These are phyloP conservation scores for Porcisia hertigi DNA, from an alignment of 208 protist genomes.

Conservation along the genomic window DNA sequence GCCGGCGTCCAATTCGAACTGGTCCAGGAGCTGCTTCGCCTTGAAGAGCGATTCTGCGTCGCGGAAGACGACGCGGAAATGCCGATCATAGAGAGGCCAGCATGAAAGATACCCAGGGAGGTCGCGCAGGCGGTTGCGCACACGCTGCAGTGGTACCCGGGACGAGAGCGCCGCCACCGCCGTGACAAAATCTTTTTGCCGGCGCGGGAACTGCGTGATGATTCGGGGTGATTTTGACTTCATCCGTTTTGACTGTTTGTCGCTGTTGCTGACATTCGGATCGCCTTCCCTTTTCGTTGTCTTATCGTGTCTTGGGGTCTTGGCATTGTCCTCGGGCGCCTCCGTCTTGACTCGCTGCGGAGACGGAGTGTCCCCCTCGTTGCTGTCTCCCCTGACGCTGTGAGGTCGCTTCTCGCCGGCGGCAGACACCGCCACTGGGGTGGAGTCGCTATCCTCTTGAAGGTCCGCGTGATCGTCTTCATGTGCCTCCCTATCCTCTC, in stretches of 20 bases:
- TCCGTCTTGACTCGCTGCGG: conserved; percentile 16
- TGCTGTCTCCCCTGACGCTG: neutral
- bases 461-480: neutral
- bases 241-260: neutral
- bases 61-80: conserved; percentile 76
- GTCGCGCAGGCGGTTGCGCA: conserved; percentile 50
- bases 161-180: conserved; percentile 53
- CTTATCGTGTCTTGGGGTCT: neutral
- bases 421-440: neutral
- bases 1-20: conserved; percentile 69
- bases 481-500: neutral
- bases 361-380: neutral
- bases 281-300: neutral
- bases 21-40: conserved; percentile 83
- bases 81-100: conserved; percentile 55
- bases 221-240: conserved; percentile 7
- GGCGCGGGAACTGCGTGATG: conserved; percentile 36
- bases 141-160: conserved; percentile 35
- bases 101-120: conserved; percentile 74
- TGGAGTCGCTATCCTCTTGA: neutral
- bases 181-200: conserved; percentile 71
- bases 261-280: too few species aligned
- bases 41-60: conserved; percentile 64
- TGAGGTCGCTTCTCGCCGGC: conserved; percentile 21
- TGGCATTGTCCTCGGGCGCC: conserved; percentile 1